These are phyloP conservation scores for Pelargonium fulgidum DNA, from an alignment of 441 rosid species.

Conservation along the genomic window DNA sequence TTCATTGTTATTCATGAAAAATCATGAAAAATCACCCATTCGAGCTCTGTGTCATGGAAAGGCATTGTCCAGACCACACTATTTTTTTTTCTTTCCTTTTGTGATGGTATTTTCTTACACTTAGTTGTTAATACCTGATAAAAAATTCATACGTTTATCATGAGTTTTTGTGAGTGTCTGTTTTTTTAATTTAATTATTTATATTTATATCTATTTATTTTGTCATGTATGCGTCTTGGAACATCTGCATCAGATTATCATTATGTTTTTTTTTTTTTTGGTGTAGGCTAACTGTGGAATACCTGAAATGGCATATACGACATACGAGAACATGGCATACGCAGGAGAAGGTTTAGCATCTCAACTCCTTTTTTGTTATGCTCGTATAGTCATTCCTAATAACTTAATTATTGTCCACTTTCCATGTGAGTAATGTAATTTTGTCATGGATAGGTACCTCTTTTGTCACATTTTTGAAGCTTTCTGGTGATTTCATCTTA, in stretches of 20 bases:
- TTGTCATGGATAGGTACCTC: not conserved
- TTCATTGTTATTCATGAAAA: not conserved
- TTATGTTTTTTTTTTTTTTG: constrained; percentile 22
- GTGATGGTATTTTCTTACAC: not conserved
- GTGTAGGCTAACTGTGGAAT: constrained; percentile 85
- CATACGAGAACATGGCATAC: constrained; percentile 96
- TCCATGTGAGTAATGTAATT: not conserved
- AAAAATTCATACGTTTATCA: not conserved
- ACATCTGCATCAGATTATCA: constrained; percentile 21
- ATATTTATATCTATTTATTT: not conserved
- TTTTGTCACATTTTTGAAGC: not conserved
- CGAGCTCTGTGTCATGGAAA: not conserved
- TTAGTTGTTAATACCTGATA: not conserved
- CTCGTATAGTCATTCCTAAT: not conserved
- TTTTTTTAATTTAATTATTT: not conserved
- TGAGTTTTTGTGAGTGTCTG: no score
- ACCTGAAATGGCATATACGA: constrained; percentile 84
- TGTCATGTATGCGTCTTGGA: not conserved
- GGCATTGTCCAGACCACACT: not conserved
- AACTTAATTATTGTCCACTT: not conserved
- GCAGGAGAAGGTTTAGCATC: constrained; percentile 85
- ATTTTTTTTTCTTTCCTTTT: not conserved
- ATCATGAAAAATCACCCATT: not conserved
- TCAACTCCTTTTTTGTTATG: constrained; percentile 3
- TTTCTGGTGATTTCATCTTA: not conserved